Evolutionary conservation across 305 asterid genomes (phyloP).

Genomic region (Fraxinus greggii): DNA sequence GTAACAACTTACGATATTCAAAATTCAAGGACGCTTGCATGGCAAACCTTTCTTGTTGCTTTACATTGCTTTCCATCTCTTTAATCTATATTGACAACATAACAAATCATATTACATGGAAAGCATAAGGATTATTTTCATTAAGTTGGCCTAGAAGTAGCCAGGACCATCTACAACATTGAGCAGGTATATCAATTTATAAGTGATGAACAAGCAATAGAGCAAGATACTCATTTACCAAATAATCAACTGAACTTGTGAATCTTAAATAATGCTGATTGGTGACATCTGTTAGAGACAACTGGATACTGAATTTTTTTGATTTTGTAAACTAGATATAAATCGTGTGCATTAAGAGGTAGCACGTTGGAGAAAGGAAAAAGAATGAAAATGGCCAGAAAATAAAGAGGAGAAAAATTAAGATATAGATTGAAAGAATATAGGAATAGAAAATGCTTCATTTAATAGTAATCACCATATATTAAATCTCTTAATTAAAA

Average conservation of each 20-base stretch:
- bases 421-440: not conserved
- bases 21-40: constrained; percentile 52
- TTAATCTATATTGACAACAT: constrained; percentile 50
- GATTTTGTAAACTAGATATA: constrained; percentile 1
- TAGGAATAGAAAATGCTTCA: not conserved
- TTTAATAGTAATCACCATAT: not conserved
- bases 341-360: not conserved
- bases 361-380: not conserved
- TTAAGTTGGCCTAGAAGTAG: constrained; percentile 11
- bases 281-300: not conserved
- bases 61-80: constrained; percentile 74
- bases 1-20: constrained; percentile 59
- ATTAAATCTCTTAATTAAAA: not conserved
- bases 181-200: constrained; percentile 1
- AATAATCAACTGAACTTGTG: not conserved
- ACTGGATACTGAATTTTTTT: not conserved
- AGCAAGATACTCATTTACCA: not conserved
- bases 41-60: constrained; percentile 74
- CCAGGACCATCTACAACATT: constrained; percentile 13
- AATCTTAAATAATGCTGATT: not conserved
- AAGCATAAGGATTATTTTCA: constrained; percentile 4
- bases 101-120: constrained; percentile 26
- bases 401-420: not conserved
- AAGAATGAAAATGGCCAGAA: not conserved
- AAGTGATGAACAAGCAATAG: not conserved